Evolutionary conservation across 2,329 filamentous ascomycete species (phyloP), one percentile per base, ranked within the genome.

Genomic region (Septoria petroselini): DNA sequence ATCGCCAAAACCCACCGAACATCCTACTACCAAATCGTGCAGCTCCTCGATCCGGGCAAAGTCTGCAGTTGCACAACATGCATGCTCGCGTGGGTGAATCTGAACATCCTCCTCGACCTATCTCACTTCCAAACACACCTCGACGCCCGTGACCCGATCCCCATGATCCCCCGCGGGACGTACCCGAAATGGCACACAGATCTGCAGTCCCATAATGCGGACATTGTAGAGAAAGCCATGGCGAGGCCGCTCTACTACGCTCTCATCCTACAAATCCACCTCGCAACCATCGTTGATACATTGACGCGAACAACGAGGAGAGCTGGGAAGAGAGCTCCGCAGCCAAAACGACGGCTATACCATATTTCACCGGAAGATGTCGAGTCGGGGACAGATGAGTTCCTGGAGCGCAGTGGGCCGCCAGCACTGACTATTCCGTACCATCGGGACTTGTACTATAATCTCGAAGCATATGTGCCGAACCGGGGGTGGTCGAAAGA

Each of bases 21-120:
- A 35, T 71, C 73, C 0, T 81, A 78, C 57, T 81, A 77, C 57
- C 75, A 77, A 52, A 78, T 82, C 58, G 69, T 82, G 15, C 67
- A 67, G 31, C 55, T 68, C 1, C 73, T 75, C 0, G 71, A 82
- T 53, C 68, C 71, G 0, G 44, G 62, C 8, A 60, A 71, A n/a
- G 64, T 79, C 3, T 83, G 80, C 65, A 79, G 77, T 1, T 83
- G 80, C 58, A 63, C 79, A 19, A 78, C 76, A 0, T 83, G 80
- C 59, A 65, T 78, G 35, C 60, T 80, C 30, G 71, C 75, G 2
- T 83, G 80, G 80, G 79, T 79, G 55, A 73, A 76, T 11, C 71
- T 83, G 4, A 73, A 73, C 50, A 58, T 81, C 0, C 66, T 74
- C 9, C 71, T 82, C 8, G 80, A 83, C 58, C 77, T 82, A 57